These are phyloP conservation scores for Solanum arcanum DNA, from an alignment of 257 asterid species.

Conservation along the genomic window DNA sequence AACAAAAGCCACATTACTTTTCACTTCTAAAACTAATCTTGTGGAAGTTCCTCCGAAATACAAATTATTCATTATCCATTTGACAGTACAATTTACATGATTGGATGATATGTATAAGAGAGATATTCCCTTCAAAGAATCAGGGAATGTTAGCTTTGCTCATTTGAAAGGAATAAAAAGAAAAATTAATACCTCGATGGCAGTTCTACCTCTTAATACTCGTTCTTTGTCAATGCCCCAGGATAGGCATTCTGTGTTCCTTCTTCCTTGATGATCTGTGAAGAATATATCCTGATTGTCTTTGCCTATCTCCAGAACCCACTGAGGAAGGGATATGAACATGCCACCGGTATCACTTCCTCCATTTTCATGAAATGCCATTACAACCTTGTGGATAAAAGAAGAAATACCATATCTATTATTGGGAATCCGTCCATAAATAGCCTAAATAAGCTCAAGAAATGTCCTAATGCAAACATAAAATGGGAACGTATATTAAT, in stretches of 20 bases:
- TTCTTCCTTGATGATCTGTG: slow-evolving; percentile 73
- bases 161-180: neutral
- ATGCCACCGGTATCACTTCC: slow-evolving; percentile 52
- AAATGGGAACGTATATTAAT: neutral
- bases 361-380: slow-evolving; percentile 67
- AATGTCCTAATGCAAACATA: neutral
- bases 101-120: neutral
- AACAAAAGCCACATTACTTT: neutral
- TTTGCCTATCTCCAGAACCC: slow-evolving; percentile 75
- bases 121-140: neutral
- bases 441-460: neutral
- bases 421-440: neutral
- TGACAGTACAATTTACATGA: neutral
- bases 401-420: neutral
- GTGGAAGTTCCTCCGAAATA: neutral
- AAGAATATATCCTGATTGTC: slow-evolving; percentile 67
- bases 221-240: slow-evolving; percentile 76
- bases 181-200: slow-evolving; percentile 44
- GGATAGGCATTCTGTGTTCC: slow-evolving; percentile 67
- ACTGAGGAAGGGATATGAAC: slow-evolving; percentile 57
- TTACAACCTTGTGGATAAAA: slow-evolving; percentile 38
- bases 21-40: neutral
- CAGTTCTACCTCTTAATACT: slow-evolving; percentile 65
- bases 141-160: neutral
- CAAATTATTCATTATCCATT: neutral